Conservation (phyloP, 2,329 filamentous ascomycete species). For the Penicillium sp. region DNA sequence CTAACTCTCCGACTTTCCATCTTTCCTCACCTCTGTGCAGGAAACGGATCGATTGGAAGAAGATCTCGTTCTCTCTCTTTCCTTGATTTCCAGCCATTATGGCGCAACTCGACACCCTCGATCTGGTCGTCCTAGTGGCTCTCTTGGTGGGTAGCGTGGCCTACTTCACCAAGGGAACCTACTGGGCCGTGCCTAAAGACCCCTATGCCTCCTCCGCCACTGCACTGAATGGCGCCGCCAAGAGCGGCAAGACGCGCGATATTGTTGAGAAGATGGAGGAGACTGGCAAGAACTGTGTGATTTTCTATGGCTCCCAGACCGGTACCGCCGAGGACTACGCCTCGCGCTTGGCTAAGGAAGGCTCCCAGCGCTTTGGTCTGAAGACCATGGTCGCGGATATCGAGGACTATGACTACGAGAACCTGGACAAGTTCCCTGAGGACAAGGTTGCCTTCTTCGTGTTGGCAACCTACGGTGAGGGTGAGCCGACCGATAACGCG, state of each 20-base stretch:
- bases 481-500: conserved; percentile 97
- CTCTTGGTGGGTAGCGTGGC: conserved; percentile 87
- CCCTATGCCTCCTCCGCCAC: conserved; percentile 78
- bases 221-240: conserved; percentile 67
- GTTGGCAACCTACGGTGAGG: conserved; percentile 95
- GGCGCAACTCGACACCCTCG: conserved; percentile 95
- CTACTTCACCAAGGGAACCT: conserved; percentile 97
- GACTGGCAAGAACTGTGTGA: conserved; percentile 92
- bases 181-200: conserved; percentile 82
- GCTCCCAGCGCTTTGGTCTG: conserved; percentile 91
- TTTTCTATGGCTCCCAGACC: conserved; percentile 98
- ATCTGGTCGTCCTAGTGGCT: conserved; percentile 85
- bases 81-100: conserved; percentile 56
- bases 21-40: conserved; percentile 12
- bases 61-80: conserved; percentile 10
- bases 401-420: conserved; percentile 97
- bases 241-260: conserved; percentile 84
- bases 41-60: not conserved
- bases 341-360: conserved; percentile 93
- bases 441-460: conserved; percentile 96
- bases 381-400: conserved; percentile 98
- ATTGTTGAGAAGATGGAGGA: conserved; percentile 97
- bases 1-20: conserved; percentile 1
- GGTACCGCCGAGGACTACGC: conserved; percentile 99
- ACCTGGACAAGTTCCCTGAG: conserved; percentile 82